Evolutionary conservation across 371 early-diverging fungal species (phyloP), one percentile per base, ranked within the genome.

Genomic region (Mucor mucedo): DNA sequence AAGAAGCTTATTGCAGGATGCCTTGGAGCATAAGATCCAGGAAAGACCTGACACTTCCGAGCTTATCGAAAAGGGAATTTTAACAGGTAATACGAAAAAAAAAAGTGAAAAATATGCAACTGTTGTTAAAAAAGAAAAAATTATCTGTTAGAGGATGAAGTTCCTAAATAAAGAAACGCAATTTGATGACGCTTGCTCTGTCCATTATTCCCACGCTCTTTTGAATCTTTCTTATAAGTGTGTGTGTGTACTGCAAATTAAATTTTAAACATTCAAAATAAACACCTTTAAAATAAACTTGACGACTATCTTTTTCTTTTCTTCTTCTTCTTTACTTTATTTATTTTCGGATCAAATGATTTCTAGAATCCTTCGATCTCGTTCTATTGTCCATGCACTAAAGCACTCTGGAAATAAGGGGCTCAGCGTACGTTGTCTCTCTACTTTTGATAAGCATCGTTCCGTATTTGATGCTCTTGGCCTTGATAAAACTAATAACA

Each of bases 11-110:
- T 75, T 92, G n/a, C 87, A 89, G 59, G 87, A 92, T 56, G 65
- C 76, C 0, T 80, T 95, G 48, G 88, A 85, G 14, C 73, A 80
- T 67, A 91, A 91, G 68, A 77, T 94, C 33, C 86, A 88, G 53
- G 76, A 84, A 38, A 87, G 95, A 16, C 94, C 94, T 9, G 68
- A 85, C 1, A 77, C 79, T 29, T 78, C 83, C 2, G 84, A 94
- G 61, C 82, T 95, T 48, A 79, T 82, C 33, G 87, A 93, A 55
- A 82, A 85, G 61, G 84, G 89, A 13, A 92, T 94, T 42, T 66
- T 93, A 21, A 80, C 84, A 50, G 56, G 63, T 63, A 33, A 49
- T 50, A 35, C 8, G 5, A 14, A 35, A 14, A 14, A n/a, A 27
- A 42, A 53, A 35, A 35, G 3, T 21, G 21, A 21, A 16, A 48